Evolutionary conservation across 371 early-diverging fungal species (phyloP).

Genomic region (Mortierella polycephala): DNA sequence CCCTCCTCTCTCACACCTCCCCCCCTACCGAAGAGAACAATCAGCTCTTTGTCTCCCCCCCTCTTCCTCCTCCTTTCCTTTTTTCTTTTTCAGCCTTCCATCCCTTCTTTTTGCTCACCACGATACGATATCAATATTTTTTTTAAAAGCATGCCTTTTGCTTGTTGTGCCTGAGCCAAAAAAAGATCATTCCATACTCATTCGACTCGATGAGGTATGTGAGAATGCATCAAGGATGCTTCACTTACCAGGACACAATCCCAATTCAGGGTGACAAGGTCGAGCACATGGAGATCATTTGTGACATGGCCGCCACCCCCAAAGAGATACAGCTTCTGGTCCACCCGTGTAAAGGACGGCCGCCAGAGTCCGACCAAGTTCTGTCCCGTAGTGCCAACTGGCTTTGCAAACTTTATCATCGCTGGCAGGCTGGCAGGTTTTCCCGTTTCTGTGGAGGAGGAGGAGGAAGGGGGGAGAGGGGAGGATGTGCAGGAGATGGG

Average conservation of each 20-base stretch:
- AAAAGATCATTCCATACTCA: background rate
- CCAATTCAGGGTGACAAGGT: conserved; percentile 57
- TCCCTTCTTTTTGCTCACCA: too few relatives aligned
- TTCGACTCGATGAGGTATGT: too few relatives aligned
- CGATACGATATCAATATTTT: too few relatives aligned
- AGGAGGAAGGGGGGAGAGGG: background rate
- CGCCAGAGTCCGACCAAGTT: conserved; percentile 74
- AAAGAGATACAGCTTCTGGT: conserved; percentile 67
- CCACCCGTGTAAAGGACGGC: conserved; percentile 71
- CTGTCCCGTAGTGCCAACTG: conserved; percentile 66
- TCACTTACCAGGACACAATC: conserved; percentile 46
- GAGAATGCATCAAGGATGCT: background rate
- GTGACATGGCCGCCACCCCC: conserved; percentile 74
- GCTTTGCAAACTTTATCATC: conserved; percentile 61
- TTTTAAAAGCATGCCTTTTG: background rate
- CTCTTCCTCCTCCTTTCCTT: too few relatives aligned
- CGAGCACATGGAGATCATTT: conserved; percentile 67
- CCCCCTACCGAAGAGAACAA: too few relatives aligned
- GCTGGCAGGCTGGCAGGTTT: conserved; percentile 12
- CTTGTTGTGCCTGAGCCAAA: background rate
- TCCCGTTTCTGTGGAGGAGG: background rate
- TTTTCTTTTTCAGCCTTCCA: too few relatives aligned
- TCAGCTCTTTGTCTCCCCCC: too few relatives aligned
- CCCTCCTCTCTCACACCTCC: too few relatives aligned
- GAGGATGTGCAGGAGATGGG: conserved; percentile 14